Evolutionary conservation across 2,329 filamentous ascomycete species (phyloP), one percentile per base, ranked within the genome.

Genomic region (Colletotrichum tropicale): DNA sequence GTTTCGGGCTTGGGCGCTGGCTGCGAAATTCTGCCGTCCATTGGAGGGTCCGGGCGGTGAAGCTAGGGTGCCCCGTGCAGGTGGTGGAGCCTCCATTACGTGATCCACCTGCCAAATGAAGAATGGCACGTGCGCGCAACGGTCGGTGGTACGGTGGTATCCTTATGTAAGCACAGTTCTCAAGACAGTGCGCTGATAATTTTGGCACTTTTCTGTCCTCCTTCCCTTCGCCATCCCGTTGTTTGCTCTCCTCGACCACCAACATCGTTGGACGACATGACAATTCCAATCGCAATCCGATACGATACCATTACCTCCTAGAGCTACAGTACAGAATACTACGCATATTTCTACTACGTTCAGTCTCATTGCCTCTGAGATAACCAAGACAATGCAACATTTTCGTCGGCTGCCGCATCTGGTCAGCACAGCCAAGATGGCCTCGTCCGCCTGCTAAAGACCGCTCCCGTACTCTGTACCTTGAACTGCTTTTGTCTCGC

Each of bases 1-100:
- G 73, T 73, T 73, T 73, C 74, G 74, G 74, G 70, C 61, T 64
- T 58, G 67, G 67, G 32, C 61, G 55, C 68, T 52, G 43, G 30
- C 55, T 52, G 66, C 74, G 76, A 72, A 66, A 76, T 77, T 77
- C 76, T 77, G 76, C 76, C 76, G 71, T 12, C 56, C 21, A 8
- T 21, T 26, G 32, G 67, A 66, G 34, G 55, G 64, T 73, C 66
- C 52, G 60, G 69, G 74, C 71, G 71, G 71, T 71, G 70, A 78
- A 13, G 26, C 55, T 16, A 28, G 66, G 28, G 5, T 34, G 3
- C n/a, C 43, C 28, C 43, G 12, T 48, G 62, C 21, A 24, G 34
- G 34, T 1, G 26, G 5, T 8, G 61, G 58, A 34, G n/a, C 8
- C 12, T 36, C 16, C 58, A 18, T 75, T 68, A 73, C 62, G 62